Base-by-base conservation (phyloP, 331 rosid genomes). In the Dryas integrifolia region DNA sequence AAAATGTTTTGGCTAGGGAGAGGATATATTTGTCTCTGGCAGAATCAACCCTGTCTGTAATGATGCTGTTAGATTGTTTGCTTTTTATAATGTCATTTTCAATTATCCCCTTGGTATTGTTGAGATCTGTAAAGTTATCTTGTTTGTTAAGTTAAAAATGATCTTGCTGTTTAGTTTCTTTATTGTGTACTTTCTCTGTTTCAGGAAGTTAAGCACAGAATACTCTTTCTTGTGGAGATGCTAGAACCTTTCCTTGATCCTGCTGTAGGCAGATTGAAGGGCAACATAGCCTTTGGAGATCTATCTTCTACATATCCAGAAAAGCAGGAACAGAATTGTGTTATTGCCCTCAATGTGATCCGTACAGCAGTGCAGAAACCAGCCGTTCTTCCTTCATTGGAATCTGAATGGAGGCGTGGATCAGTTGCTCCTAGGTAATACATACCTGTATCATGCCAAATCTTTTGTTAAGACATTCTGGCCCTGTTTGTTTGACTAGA, bases 171-270 rank as follows among this genome's bases (percentile, higher is more conserved):
- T 69, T 16, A 49, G 51, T 51, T 4, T 79, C 47, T 80, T 60
- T 59, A 52, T 51, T 14, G 12, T 72, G 76, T 67, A 3, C 58
- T 70, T 75, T 57, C 15, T 5, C 38, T 24, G 46, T 45, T 72
- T 58, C 82, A 92, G 98, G 98, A 93, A 85, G 96, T 86, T 40
- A 89, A 93, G 81, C 88, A 80, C 80, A 89, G 74, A 79, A 87
- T 93, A 79, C 92, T 93, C 63, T 93, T 93, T 83, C 97, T 93
- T 78, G 84, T 90, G 80, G 98, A 93, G 88, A 90, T 93, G 94
- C 86, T 93, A 53, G 97, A 93, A 82, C 92, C 96, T 65, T 93
- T 86, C 78, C 89, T 93, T 59, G 96, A 93, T 87, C 98, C 98
- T 58, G 94, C 90, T 72, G 83, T 90, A 35, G 84, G 89, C 72